phyloP scores from a whole-genome alignment of 1,284 basidiomycete genomes.

The Somion occarium region DNA sequence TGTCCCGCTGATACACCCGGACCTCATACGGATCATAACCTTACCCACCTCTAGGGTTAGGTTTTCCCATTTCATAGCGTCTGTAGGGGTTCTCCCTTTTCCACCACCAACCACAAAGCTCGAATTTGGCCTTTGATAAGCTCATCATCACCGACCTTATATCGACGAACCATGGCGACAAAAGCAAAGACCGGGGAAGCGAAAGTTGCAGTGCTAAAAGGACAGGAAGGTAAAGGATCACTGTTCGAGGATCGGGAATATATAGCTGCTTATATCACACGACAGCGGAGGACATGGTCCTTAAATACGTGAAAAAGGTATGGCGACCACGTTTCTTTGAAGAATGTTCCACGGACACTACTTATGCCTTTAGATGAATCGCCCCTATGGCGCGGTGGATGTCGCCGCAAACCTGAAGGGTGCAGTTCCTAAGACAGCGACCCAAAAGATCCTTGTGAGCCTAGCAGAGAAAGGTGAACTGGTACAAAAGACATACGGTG shows the following conservation, averaged over 20 bases:
- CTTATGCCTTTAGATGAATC: slow-evolving; percentile 53
- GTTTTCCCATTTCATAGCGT: too few species aligned
- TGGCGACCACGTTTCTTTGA: not conserved
- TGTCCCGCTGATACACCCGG: too few species aligned
- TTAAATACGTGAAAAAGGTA: slow-evolving; percentile 72
- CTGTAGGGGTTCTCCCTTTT: not conserved
- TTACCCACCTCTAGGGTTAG: slow-evolving; percentile 15
- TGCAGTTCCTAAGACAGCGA: slow-evolving; percentile 73
- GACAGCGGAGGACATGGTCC: slow-evolving; percentile 66
- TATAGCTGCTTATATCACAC: not conserved
- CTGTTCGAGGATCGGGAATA: not conserved
- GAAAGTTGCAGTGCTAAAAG: slow-evolving; percentile 62
- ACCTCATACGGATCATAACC: too few species aligned
- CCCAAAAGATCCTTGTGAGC: slow-evolving; percentile 75
- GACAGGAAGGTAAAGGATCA: slow-evolving; percentile 51
- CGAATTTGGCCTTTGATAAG: not conserved
- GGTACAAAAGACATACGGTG: slow-evolving; percentile 76
- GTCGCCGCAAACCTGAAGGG: slow-evolving; percentile 86
- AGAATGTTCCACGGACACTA: slow-evolving; percentile 7
- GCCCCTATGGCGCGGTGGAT: slow-evolving; percentile 77
- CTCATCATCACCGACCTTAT: too few species aligned
- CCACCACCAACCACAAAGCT: not conserved
- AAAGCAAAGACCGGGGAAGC: slow-evolving; percentile 38
- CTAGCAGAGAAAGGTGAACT: slow-evolving; percentile 76
- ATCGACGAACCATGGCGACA: slow-evolving; percentile 16